phyloP scores from a whole-genome alignment of 441 rosid species.

The Populus hybrid region DNA sequence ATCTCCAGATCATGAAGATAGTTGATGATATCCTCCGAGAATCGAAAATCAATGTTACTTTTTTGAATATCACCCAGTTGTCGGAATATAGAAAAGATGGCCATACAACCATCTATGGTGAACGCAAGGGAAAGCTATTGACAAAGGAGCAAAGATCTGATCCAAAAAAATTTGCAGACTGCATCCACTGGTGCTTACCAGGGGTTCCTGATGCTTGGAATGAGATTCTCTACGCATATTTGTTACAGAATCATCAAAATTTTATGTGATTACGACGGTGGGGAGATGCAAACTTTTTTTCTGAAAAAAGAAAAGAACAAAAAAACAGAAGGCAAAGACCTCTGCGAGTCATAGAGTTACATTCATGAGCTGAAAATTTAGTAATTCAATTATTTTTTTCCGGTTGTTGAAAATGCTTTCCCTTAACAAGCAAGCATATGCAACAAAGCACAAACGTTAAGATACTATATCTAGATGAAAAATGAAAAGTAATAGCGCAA shows the following conservation, averaged over 20 bases:
- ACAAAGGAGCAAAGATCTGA: conserved; percentile 67
- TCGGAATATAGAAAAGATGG: conserved; percentile 89
- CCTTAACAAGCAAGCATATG: not conserved
- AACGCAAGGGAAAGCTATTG: conserved; percentile 75
- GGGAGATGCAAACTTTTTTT: not conserved
- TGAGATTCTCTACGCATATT: conserved; percentile 70
- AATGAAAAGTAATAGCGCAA: not conserved
- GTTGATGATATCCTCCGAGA: conserved; percentile 38
- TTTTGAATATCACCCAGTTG: conserved; percentile 73
- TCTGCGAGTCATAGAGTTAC: not conserved
- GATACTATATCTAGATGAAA: not conserved
- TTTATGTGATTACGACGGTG: conserved; percentile 20
- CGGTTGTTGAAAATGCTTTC: not conserved
- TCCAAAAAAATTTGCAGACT: conserved; percentile 70
- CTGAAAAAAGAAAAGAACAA: not conserved
- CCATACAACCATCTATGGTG: conserved; percentile 73
- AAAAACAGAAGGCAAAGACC: too few species aligned
- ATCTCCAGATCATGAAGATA: conserved; percentile 67
- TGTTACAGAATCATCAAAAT: conserved; percentile 46
- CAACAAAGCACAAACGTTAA: not conserved
- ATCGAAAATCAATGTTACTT: conserved; percentile 47
- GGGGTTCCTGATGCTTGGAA: conserved; percentile 96
- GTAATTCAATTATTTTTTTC: not conserved
- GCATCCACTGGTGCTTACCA: conserved; percentile 97
- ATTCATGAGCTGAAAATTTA: not conserved